Conservation (phyloP, 176 grass and related monocot species). For the Otatea glauca region DNA sequence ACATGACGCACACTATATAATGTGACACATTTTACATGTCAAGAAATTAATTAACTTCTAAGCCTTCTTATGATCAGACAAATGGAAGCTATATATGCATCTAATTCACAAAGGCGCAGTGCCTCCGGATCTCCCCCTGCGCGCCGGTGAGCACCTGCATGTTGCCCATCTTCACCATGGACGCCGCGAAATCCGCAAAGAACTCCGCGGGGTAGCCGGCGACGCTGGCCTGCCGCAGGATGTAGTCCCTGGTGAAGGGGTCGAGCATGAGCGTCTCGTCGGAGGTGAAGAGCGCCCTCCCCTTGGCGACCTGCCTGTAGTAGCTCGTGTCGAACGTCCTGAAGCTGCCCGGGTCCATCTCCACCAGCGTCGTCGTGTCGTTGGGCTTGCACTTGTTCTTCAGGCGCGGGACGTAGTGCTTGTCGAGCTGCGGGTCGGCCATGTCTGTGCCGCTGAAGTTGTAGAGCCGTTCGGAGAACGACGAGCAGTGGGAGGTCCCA, state of each 20-base stretch:
- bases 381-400: constrained; percentile 56
- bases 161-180: constrained; percentile 85
- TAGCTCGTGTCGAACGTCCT: constrained; percentile 75
- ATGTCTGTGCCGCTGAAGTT: constrained; percentile 58
- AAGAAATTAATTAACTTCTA: neutral
- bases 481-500: constrained; percentile 69
- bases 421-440: constrained; percentile 64
- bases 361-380: constrained; percentile 63
- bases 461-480: constrained; percentile 68
- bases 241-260: constrained; percentile 48
- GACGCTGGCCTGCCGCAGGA: constrained; percentile 46
- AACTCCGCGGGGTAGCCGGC: constrained; percentile 55
- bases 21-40: neutral
- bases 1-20: constrained; percentile 3
- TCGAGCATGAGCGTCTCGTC: constrained; percentile 73
- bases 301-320: constrained; percentile 62
- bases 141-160: constrained; percentile 68
- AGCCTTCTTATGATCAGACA: neutral
- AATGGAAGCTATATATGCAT: neutral
- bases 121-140: constrained; percentile 75
- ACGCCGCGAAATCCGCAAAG: constrained; percentile 66
- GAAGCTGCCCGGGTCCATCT: constrained; percentile 92
- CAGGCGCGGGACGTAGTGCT: constrained; percentile 47
- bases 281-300: constrained; percentile 69
- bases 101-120: constrained; percentile 66